Evolutionary conservation across 768 basidiomycete species (phyloP).

Genomic region (Lactifluus volemus): DNA sequence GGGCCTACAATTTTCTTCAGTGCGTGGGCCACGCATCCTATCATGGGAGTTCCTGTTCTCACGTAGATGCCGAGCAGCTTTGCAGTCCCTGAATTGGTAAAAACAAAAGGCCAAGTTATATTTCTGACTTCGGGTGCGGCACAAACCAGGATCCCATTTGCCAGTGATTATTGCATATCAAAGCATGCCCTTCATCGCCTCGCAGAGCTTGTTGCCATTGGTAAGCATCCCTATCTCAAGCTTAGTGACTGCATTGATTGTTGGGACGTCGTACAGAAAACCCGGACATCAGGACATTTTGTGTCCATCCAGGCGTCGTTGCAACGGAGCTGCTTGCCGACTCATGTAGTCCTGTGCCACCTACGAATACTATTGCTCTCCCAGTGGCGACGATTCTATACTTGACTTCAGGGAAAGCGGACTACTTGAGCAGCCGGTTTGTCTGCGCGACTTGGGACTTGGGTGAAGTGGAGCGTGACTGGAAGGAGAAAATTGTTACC

Average conservation of each 20-base stretch:
- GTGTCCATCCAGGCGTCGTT: not conserved
- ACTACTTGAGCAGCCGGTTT: not conserved
- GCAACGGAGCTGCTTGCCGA: not conserved
- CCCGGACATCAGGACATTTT: not conserved
- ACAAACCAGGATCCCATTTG: not conserved
- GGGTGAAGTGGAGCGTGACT: not conserved
- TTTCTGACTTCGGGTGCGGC: too few relatives aligned
- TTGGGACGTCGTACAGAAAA: not conserved
- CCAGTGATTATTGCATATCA: conserved; percentile 9
- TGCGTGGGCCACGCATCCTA: not conserved
- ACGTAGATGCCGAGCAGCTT: too few relatives aligned
- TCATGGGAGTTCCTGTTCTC: too few relatives aligned
- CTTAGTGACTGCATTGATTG: not conserved
- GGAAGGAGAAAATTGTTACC: not conserved
- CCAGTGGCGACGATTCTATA: not conserved
- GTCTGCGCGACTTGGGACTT: not conserved
- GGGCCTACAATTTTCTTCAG: conserved; percentile 5
- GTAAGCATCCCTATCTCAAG: not conserved
- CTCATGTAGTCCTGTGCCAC: not conserved
- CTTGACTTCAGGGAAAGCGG: not conserved
- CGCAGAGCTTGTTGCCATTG: not conserved
- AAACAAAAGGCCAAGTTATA: too few relatives aligned
- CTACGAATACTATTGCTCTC: not conserved
- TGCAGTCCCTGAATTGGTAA: too few relatives aligned
- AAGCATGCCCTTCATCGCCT: not conserved